Evolutionary conservation across 2,329 filamentous ascomycete genomes (phyloP).

Genomic region (Fonsecaea erecta): DNA sequence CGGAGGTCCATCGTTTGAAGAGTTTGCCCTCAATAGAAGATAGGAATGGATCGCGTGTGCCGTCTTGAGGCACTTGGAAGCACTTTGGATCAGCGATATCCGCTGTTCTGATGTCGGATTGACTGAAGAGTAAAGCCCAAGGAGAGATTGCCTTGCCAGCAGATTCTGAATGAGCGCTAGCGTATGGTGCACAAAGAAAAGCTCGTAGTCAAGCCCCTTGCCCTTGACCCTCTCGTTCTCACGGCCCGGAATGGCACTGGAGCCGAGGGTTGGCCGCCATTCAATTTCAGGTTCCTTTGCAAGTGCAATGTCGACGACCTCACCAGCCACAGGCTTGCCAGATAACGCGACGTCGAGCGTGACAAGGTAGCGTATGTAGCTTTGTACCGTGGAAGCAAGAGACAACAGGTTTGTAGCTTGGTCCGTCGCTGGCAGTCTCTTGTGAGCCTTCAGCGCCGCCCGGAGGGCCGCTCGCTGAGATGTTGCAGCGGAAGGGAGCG

Average conservation of each 20-base stretch:
- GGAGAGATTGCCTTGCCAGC: slow-evolving; percentile 72
- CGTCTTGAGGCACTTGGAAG: slow-evolving; percentile 77
- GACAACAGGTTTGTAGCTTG: slow-evolving; percentile 72
- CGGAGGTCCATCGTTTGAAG: slow-evolving; percentile 55
- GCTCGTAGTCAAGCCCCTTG: slow-evolving; percentile 77
- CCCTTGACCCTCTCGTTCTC: slow-evolving; percentile 71
- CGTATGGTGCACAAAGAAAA: slow-evolving; percentile 77
- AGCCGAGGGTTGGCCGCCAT: slow-evolving; percentile 82
- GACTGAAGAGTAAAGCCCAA: slow-evolving; percentile 71
- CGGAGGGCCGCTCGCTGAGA: slow-evolving; percentile 82
- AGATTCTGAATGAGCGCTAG: slow-evolving; percentile 75
- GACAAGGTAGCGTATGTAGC: slow-evolving; percentile 83
- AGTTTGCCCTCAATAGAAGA: slow-evolving; percentile 52
- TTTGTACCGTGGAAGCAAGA: slow-evolving; percentile 70
- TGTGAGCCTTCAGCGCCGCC: slow-evolving; percentile 84
- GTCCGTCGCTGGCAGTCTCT: slow-evolving; percentile 74
- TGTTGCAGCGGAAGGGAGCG: slow-evolving; percentile 79
- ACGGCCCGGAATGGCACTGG: slow-evolving; percentile 62
- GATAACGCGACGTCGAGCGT: slow-evolving; percentile 75
- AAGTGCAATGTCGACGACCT: slow-evolving; percentile 70
- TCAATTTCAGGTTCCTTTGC: slow-evolving; percentile 69
- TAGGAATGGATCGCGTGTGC: slow-evolving; percentile 79
- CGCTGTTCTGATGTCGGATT: slow-evolving; percentile 69
- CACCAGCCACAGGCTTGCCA: slow-evolving; percentile 58
- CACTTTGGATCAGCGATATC: slow-evolving; percentile 69